Conservation (phyloP, 2,329 filamentous ascomycete species). For the Claviceps sorghi region DNA sequence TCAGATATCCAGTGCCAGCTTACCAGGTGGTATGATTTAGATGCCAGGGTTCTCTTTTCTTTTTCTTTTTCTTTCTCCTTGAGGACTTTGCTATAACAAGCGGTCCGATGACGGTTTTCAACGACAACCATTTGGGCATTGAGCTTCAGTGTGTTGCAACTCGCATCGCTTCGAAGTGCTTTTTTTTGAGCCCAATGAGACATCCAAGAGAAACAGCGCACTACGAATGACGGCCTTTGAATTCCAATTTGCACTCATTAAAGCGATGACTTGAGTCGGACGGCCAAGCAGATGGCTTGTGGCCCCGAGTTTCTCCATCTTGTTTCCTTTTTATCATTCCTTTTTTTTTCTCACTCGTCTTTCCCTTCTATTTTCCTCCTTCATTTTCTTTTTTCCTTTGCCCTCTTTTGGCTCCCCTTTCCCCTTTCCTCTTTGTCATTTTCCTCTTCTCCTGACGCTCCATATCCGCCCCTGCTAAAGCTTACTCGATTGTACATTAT, state of each 20-base stretch:
- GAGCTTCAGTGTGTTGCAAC: background rate
- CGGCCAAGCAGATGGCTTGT: background rate
- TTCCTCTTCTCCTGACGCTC: background rate
- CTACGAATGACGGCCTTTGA: conserved; percentile 5
- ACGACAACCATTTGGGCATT: background rate
- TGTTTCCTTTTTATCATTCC: background rate
- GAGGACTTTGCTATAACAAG: background rate
- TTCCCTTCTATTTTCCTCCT: background rate
- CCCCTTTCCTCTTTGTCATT: no score
- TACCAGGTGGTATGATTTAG: conserved; percentile 34
- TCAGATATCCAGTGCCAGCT: conserved; percentile 15
- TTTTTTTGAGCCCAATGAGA: background rate
- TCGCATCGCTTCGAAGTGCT: background rate
- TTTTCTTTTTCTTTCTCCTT: no score
- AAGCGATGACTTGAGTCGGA: background rate
- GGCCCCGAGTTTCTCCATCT: background rate
- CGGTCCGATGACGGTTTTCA: background rate
- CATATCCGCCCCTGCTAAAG: background rate
- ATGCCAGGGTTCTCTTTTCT: background rate
- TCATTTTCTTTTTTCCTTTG: background rate
- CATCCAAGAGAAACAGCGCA: conserved; percentile 1
- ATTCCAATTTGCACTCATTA: background rate
- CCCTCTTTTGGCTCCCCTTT: background rate
- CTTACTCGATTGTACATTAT: conserved; percentile 6
- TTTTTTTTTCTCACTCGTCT: background rate